Base-by-base conservation (phyloP, 2,329 filamentous ascomycete genomes). In the Pseudodiploospora longispora region DNA sequence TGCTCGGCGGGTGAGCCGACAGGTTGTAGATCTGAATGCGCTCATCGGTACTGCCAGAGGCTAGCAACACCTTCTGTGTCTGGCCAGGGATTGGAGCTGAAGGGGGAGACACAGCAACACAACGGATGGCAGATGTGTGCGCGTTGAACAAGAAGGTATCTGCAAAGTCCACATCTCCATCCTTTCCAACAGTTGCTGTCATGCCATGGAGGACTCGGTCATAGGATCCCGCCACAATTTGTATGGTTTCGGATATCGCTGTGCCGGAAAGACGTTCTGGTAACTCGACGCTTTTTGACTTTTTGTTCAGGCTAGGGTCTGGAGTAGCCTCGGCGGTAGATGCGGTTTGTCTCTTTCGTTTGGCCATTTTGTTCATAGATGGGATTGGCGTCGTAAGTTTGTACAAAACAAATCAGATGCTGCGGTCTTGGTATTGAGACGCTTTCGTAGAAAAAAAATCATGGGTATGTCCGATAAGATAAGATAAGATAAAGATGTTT, bases 111-210 rank as follows among this genome's bases (percentile, higher is more conserved):
- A 96, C 68, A 27, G 90, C 88, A 31, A 98, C 75, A 60, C 87
- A 94, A 56, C 89, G 85, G 61, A 98, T 87, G 4, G 93, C 84
- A 9, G 90, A 94, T 45, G 81, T 76, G 67, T 98, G 93, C 10
- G 93, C 90, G 59, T 90, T 87, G 76, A 98, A 96, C 46, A 98
- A 78, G 64, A 98, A 98, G 0, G 87, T 91, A 64, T 97, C 91
- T 52, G 87, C 79, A 60, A 96, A 97, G 41, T 82, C 74, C 43
- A 82, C 71, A 10, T 72, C 59, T 43, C 61, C 52, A 36, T 62
- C 51, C 30, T 52, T 41, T 30, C 55, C 51, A 42, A 95, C 70
- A 2, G 80, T 80, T n/a, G 85, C 89, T 6, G 85, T 87, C 56
- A 96, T 75, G 48, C 93, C 93, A 63, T 98, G 93, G 19, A 98